Conservation (phyloP, 805 yeast genomes). For the Myxozyma monticola region DNA sequence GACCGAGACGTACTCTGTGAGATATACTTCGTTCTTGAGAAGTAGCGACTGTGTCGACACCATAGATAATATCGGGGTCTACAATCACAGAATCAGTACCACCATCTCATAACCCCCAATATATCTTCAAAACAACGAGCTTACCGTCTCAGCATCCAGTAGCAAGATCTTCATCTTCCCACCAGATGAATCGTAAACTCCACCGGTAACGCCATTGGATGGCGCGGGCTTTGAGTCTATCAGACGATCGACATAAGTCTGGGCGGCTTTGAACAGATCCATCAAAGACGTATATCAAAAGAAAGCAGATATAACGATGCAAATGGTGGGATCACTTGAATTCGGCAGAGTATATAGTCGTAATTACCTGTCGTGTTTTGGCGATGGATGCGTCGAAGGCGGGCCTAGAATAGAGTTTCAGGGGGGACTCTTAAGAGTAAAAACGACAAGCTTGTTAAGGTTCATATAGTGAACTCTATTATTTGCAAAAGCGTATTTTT, state of each 20-base stretch:
- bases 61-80: slow-evolving; percentile 79
- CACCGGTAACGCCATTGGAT: slow-evolving; percentile 29
- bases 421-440: too few species aligned
- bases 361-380: too few species aligned
- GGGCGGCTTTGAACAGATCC: slow-evolving; percentile 43
- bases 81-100: not conserved
- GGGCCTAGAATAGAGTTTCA: too few species aligned
- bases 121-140: not conserved
- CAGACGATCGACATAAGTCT: slow-evolving; percentile 44
- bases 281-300: too few species aligned
- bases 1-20: slow-evolving; percentile 54
- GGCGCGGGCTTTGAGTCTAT: slow-evolving; percentile 30
- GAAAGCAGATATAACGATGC: too few species aligned
- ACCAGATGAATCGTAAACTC: slow-evolving; percentile 34
- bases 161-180: slow-evolving; percentile 66
- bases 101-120: not conserved
- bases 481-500: too few species aligned
- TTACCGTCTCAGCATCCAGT: slow-evolving; percentile 67
- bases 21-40: slow-evolving; percentile 76
- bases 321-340: too few species aligned
- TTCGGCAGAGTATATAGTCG: too few species aligned
- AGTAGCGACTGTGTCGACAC: slow-evolving; percentile 84
- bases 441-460: too few species aligned
- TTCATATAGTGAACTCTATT: too few species aligned
- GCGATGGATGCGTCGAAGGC: too few species aligned